Base-by-base conservation (phyloP, 148 eudicot species). In the Rhododendron vialii region DNA sequence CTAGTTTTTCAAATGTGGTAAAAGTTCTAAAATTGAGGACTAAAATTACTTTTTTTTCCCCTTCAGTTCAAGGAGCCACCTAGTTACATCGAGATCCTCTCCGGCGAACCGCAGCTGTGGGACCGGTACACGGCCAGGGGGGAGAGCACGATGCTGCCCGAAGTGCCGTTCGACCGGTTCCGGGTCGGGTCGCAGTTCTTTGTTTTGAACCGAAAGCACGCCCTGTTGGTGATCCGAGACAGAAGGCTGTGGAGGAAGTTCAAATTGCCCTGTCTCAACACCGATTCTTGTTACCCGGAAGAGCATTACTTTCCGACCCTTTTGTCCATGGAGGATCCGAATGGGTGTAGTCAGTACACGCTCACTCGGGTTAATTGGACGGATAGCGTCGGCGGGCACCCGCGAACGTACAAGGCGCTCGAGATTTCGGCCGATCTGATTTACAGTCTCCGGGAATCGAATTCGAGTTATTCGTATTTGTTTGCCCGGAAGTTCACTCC, bases 221-320 rank as follows among this genome's bases (percentile, higher is more conserved):
- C 94, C 1, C 30, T 90, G 69, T 81, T 55, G 85, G 91, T 93
- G 43, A 83, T 93, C 78, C 74, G 82, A 17, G 95, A 93, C 55
- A 81, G 90, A 83, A 80, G 79, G 83, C 75, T 93, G 0, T 93
- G 95, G 95, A 87, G 92, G 89, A 93, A 92, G 71, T 93, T 92
- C 36, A 86, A 84, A 73, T 6, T 92, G 77, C 93, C 95, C 0
- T 93, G 95, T 74, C 18, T 91, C 28, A 90, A 90, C 69, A 47
- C 84, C 15, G 89, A 93, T 26, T 89, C 91, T 3, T 93, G 95
- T 85, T 93, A 93, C 83, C 95, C 95, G 7, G 95, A 93, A 81
- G 95, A 93, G 87, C 94, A 93, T 78, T 93, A 93, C 87, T 93
- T 93, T 76, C 90, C 95, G 6, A 93, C 95, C 3, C 85, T 93